A percentile compares a stretch with the other conserved stretches of the same genome.
phyloP scores from a whole-genome alignment of 805 yeast species.

The Pichia paraexigua region DNA sequence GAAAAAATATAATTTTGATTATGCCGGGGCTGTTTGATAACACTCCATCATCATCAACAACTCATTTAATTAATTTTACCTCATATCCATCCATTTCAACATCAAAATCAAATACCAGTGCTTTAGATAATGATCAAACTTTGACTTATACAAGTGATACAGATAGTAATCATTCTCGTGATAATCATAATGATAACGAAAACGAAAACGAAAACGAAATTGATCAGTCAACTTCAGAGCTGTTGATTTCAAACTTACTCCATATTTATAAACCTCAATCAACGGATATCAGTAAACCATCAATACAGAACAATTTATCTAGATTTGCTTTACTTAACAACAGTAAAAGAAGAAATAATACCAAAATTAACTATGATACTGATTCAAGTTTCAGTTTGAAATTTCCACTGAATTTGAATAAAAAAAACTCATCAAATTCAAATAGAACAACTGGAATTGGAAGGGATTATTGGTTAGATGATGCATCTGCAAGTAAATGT shows the following conservation, averaged over 20 bases:
- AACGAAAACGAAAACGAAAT: background rate
- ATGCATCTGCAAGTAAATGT: constrained; percentile 84
- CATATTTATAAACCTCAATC: background rate
- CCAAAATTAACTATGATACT: background rate
- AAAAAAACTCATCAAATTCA: constrained; percentile 14
- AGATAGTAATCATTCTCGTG: background rate
- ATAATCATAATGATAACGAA: background rate
- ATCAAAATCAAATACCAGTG: background rate
- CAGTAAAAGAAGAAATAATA: background rate
- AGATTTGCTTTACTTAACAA: background rate
- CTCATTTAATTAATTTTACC: constrained; percentile 1
- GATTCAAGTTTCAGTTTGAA: background rate
- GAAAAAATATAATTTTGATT: background rate
- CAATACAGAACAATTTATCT: background rate
- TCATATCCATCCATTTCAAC: constrained; percentile 1
- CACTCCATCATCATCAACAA: background rate
- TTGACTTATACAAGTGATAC: background rate
- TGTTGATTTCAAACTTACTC: constrained; percentile 1
- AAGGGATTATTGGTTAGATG: constrained; percentile 92
- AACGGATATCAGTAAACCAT: background rate
- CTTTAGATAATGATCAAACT: background rate
- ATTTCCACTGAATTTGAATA: background rate
- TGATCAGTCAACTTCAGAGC: background rate
- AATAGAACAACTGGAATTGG: constrained; percentile 38
- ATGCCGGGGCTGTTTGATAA: background rate